Base-by-base conservation (phyloP, 139 green algal species). In the Chlamydomonas incerta region DNA sequence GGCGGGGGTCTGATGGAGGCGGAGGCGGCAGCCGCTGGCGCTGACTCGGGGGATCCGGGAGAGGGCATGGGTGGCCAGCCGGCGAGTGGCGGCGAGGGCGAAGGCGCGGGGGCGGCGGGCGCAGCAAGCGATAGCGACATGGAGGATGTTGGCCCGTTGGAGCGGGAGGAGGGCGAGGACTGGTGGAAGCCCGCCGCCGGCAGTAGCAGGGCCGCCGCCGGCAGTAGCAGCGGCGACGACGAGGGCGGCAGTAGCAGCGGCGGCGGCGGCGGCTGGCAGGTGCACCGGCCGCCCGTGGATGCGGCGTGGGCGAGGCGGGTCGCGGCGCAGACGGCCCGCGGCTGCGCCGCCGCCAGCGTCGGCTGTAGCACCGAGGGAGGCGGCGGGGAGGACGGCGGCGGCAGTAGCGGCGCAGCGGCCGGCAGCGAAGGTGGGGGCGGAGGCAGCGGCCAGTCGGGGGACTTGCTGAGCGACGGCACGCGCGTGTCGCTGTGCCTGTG, bases 401-500 rank as follows among this genome's bases (percentile, higher is more conserved):
- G 26, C 11, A 33, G 26, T 68, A 11, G 26, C 26, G 17, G 60
- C 26, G 26, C 14, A 3, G 3, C 60, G 26, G 60, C 14, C 24
- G 60, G 2, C 26, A 3, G 60, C 17, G 26, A 1, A 11, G n/a
- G 65, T 5, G 65, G n/a, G 6, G 65, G 62, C 14, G n/a, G n/a
- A 20, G 37, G 58, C 60, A 68, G 60, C 55, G 2, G 18, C 20
- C 20, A 62, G 60, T 1, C 26, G 14, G 62, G 55, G 11, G 68
- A 88, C 31, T 9, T 70, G 60, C 52, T 91, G 52, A 18, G 21
- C 0, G 83, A 89, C 34, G 83, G 82, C 24, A 33, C 66, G 34
- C 60, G 21, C 21, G 81, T 87, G 46, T 62, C n/a, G 14, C 75
- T 87, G 85, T 90, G 88, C 70, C 58, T 92, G 35, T 88, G 85